Evolutionary conservation across 1,139 yeast genomes (phyloP), one percentile per base, ranked within the genome.

Genomic region (Zygosaccharomyces sapae): DNA sequence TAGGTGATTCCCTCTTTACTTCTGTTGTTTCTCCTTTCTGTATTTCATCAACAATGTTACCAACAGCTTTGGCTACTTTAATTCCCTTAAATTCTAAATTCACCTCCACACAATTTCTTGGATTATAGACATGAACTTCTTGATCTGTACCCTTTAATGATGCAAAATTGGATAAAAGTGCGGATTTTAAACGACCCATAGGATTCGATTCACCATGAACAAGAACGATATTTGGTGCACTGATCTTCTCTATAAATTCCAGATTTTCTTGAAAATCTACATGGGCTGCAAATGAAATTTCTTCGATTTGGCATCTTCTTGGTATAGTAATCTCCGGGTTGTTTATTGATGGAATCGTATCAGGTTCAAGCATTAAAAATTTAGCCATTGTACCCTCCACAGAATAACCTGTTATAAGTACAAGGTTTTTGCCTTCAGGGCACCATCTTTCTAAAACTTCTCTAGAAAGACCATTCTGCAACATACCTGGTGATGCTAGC

Each of bases 151-250:
- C 90, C 63, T 85, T 89, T 45, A 87, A 74, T 42, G 81, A 77
- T 5, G 90, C 76, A 61, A 90, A 94, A 65, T 89, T 89, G 50
- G 96, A 87, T 57, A 89, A 71, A 39, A 92, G 72, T 0, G 98
- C 98, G 22, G 96, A 86, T 65, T 92, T 92, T 47, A 92, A 72
- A 63, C 98, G 81, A 49, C 97, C 98, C 98, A 92, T 92, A 27
- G 96, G 97, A 56, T 87, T 89, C 2, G 95, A 82, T 63, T 92
- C 99, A n/a, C 99, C 99, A 65, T 92, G 99, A 1, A 92, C 99
- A 50, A 92, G 74, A 51, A 92, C 88, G 46, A 85, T 83, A 49
- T 85, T 82, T 53, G 79, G 78, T 0, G 99, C 96, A 50, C 85
- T 84, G 4, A 92, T 88, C 52, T 81, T 73, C 58, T 90, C 97